Evolutionary conservation across 1,284 basidiomycete genomes (phyloP), one percentile per base, ranked within the genome.

Genomic region (Butyriboletus appendiculatus): DNA sequence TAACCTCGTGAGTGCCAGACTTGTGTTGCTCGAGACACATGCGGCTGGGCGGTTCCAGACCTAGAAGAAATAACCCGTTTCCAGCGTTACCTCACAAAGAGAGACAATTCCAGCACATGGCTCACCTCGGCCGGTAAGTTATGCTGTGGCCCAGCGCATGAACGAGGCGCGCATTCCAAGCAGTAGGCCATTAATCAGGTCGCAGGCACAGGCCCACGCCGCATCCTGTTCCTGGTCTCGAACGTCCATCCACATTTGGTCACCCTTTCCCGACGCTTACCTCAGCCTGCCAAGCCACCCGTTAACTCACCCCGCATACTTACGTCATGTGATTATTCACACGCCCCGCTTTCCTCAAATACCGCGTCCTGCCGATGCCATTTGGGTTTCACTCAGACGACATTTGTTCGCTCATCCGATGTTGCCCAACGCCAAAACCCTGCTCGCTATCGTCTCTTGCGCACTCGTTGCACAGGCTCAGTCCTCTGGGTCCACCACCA

Each of bases 401-500:
- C 16, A 22, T 18, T 16, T n/a, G 32, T 24, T 12, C 10, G 28
- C 28, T 28, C 28, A 28, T 11, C 4, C 28, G 28, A 28, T 28
- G 28, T 28, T 28, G 28, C 28, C 5, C 28, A 28, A 28, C 28
- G 28, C 28, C 10, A 63, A 65, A 57, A 16, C 42, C 32, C 42
- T 68, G 34, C 26, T 56, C 7, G 37, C 49, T 41, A 14, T 65
- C 16, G 50, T 44, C 16, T 40, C 59, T 1, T 59, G 53, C 16
- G 59, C 52, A 10, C 42, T 68, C 32, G 35, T 56, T 14, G 63
- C 35, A 2, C 49, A 57, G 0, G 67, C 64, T 0, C 67, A 70
- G 58, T 42, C 52, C 5, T 5, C 24, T 22, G 30, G 30, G 37
- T 20, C 46, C 2, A 1, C 24, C 12, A 6, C 28, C 8, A 41